Evolutionary conservation across 768 basidiomycete species (phyloP).

Genomic region (Serendipita sp.): DNA sequence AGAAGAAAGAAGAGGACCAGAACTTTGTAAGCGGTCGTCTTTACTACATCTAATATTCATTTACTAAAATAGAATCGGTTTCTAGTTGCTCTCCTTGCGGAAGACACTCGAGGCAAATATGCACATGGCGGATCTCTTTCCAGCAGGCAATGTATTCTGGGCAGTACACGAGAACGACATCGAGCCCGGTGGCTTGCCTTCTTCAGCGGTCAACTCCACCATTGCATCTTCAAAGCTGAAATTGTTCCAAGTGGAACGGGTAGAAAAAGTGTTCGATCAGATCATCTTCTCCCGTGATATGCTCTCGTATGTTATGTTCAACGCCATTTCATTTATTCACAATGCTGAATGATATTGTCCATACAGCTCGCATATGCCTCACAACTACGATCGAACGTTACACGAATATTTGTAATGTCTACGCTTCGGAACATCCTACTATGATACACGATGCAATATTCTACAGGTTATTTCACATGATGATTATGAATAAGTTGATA

Average conservation of each 20-base stretch:
- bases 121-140: conserved; percentile 51
- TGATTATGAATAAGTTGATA: too few relatives aligned
- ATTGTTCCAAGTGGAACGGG: conserved; percentile 61
- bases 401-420: conserved; percentile 41
- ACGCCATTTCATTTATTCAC: conserved; percentile 5
- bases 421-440: background rate
- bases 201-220: conserved; percentile 13
- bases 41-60: too few relatives aligned
- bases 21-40: background rate
- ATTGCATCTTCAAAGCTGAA: conserved; percentile 23
- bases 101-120: conserved; percentile 79
- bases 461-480: background rate
- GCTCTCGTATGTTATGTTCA: conserved; percentile 41
- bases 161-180: conserved; percentile 58
- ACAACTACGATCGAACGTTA: conserved; percentile 61
- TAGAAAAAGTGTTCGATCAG: conserved; percentile 62
- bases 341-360: background rate
- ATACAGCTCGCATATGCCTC: conserved; percentile 45
- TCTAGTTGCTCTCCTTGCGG: conserved; percentile 57
- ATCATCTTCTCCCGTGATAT: conserved; percentile 70
- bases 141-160: conserved; percentile 66
- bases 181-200: conserved; percentile 29
- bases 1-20: conserved; percentile 19
- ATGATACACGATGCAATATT: background rate
- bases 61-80: too few relatives aligned